Percentiles rank a stretch among this genome's conserved stretches.
phyloP scores from a whole-genome alignment of 495 filamentous ascomycete species.

The Penicillium coffeae region DNA sequence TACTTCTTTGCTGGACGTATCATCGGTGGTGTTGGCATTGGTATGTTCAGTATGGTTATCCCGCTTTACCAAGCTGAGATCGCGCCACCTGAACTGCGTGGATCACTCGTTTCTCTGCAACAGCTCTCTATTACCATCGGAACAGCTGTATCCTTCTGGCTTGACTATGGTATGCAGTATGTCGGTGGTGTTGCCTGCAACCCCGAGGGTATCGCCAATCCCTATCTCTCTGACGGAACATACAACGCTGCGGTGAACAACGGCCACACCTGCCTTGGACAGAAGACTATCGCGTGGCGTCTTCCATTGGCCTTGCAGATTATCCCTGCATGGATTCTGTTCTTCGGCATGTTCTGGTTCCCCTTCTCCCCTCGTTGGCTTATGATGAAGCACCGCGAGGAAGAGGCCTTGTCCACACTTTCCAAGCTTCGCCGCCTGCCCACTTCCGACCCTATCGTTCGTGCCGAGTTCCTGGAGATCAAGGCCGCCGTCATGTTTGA shows the following conservation, averaged over 20 bases:
- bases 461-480: conserved; percentile 66
- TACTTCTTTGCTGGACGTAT: conserved; percentile 46
- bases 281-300: conserved; percentile 41
- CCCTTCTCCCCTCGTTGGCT: conserved; percentile 76
- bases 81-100: conserved; percentile 69
- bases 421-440: conserved; percentile 63
- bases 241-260: conserved; percentile 22
- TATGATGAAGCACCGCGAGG: conserved; percentile 72
- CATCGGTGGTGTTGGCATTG: conserved; percentile 56
- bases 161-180: conserved; percentile 66
- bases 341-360: conserved; percentile 69
- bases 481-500: conserved; percentile 53
- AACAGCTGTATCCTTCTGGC: conserved; percentile 63
- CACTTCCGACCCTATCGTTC: conserved; percentile 56
- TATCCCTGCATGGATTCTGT: conserved; percentile 62
- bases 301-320: conserved; percentile 44
- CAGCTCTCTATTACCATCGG: conserved; percentile 81
- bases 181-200: conserved; percentile 42
- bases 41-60: conserved; percentile 56
- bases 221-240: conserved; percentile 22
- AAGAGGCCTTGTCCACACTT: conserved; percentile 62
- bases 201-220: conserved; percentile 12
- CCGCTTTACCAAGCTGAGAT: conserved; percentile 74
- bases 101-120: conserved; percentile 67
- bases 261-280: conserved; percentile 41